Percentiles rank a stretch among this genome's conserved stretches.
Conservation (phyloP, 257 asterid species). For the Paraleonurus japonicus region DNA sequence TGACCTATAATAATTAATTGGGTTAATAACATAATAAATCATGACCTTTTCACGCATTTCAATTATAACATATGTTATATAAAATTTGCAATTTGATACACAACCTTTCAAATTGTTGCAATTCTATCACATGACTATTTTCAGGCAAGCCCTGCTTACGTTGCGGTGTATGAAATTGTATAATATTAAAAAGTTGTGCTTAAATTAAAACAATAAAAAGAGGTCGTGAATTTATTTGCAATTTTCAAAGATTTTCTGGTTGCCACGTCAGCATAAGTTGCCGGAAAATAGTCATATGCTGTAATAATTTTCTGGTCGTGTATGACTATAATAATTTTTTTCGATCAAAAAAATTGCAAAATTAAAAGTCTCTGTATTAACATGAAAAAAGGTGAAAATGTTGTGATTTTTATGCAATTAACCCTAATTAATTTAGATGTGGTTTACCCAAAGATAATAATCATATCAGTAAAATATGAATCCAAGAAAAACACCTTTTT, state of each 20-base stretch:
- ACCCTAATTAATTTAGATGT: background rate
- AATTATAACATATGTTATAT: no score
- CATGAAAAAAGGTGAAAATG: background rate
- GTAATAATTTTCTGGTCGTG: no score
- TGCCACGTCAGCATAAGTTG: background rate
- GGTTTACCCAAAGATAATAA: constrained; percentile 17
- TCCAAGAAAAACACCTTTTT: constrained; percentile 10
- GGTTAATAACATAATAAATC: background rate
- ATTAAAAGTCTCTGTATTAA: no score
- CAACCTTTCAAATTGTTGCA: background rate
- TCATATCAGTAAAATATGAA: constrained; percentile 3
- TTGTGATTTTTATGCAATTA: background rate
- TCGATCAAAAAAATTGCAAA: no score
- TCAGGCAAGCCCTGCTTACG: background rate
- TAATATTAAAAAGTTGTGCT: background rate
- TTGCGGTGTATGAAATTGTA: background rate
- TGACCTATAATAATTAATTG: background rate
- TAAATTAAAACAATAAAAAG: no score
- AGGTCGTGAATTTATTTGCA: background rate
- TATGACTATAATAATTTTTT: no score
- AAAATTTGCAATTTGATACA: no score
- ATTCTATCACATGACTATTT: background rate
- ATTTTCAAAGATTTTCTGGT: background rate
- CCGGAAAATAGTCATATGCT: background rate
- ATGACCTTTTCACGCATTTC: background rate